A percentile compares a stretch with the other conserved stretches of the same genome.
These are phyloP conservation scores for Diospyros lotus DNA, from an alignment of 148 eudicot species.

Conservation along the genomic window DNA sequence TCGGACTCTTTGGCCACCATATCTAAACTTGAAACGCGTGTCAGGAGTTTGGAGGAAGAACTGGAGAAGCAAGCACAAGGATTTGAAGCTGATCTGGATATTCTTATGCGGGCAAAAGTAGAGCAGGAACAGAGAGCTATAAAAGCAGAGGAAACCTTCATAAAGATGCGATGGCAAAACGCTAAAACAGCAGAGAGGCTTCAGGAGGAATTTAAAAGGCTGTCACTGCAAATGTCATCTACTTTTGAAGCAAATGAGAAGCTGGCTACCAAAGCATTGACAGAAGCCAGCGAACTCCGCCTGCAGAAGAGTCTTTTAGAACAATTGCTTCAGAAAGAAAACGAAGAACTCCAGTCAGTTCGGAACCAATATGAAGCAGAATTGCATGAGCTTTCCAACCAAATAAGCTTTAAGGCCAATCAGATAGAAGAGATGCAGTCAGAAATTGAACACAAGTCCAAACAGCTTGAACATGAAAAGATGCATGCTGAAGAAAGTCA, in stretches of 20 bases:
- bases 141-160: constrained; percentile 77
- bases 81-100: constrained; percentile 77
- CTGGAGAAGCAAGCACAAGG: constrained; percentile 60
- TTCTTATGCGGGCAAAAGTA: constrained; percentile 56
- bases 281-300: constrained; percentile 68
- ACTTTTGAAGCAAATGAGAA: constrained; percentile 80
- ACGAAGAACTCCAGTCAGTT: constrained; percentile 49
- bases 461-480: constrained; percentile 37
- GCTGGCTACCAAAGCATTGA: constrained; percentile 56
- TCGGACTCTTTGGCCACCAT: constrained; percentile 42
- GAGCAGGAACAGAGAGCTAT: constrained; percentile 91
- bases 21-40: constrained; percentile 54
- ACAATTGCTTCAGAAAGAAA: constrained; percentile 54
- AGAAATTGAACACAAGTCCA: constrained; percentile 43
- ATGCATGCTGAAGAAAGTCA: constrained; percentile 39
- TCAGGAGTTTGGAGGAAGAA: constrained; percentile 60
- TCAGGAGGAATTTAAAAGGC: constrained; percentile 77
- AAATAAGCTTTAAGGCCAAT: constrained; percentile 35
- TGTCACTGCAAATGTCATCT: constrained; percentile 64
- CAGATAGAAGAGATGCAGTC: constrained; percentile 32
- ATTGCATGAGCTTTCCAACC: constrained; percentile 40
- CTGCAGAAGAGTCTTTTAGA: constrained; percentile 55
- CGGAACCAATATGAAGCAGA: constrained; percentile 51
- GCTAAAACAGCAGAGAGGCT: constrained; percentile 73
- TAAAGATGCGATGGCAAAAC: constrained; percentile 67